Conservation (phyloP, 352 stramenopile genomes). For the Halophytophthora polymorphica region DNA sequence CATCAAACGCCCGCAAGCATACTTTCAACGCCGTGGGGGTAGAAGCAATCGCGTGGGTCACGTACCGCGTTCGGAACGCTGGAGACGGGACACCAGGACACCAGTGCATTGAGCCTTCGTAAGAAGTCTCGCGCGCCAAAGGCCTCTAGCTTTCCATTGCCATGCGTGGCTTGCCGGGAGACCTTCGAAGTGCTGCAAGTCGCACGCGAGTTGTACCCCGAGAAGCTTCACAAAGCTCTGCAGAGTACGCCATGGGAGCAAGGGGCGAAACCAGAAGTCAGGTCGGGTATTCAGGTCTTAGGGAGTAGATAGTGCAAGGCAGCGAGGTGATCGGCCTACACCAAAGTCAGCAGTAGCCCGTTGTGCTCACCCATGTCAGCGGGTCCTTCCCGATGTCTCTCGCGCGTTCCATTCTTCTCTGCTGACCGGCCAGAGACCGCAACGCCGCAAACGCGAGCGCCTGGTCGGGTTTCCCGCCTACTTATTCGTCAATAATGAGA, state of each 20-base stretch:
- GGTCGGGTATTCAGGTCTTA: not conserved
- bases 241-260: not conserved
- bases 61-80: slow-evolving; percentile 52
- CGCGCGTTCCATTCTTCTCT: slow-evolving; percentile 3
- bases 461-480: too few relatives aligned
- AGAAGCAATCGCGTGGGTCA: not conserved
- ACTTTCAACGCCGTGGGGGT: not conserved
- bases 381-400: slow-evolving; percentile 29
- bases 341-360: not conserved
- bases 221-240: slow-evolving; percentile 74
- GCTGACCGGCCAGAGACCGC: too few relatives aligned
- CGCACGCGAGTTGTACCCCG: slow-evolving; percentile 32
- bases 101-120: slow-evolving; percentile 71
- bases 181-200: slow-evolving; percentile 44
- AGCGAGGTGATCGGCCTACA: not conserved
- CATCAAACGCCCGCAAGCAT: not conserved
- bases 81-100: slow-evolving; percentile 53
- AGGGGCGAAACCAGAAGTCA: not conserved
- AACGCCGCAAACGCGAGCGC: too few relatives aligned
- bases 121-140: slow-evolving; percentile 36
- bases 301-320: not conserved
- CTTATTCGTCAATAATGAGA: too few relatives aligned
- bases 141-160: slow-evolving; percentile 18
- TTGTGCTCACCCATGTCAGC: slow-evolving; percentile 51
- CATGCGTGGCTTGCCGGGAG: slow-evolving; percentile 61